Evolutionary conservation across 148 eudicot species (phyloP).

Genomic region (Chenopodium album): DNA sequence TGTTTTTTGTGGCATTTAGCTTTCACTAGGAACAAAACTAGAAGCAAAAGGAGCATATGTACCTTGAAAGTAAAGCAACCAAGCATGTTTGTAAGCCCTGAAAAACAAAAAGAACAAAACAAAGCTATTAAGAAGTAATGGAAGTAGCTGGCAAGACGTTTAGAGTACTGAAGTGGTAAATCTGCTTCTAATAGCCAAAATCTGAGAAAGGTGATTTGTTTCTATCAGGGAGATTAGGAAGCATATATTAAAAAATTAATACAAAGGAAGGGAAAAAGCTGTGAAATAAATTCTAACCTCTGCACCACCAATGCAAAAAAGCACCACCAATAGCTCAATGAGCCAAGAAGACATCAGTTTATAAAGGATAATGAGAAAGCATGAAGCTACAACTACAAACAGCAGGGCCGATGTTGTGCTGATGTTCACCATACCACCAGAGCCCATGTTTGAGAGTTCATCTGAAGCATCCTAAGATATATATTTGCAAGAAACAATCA

Average conservation of each 20-base stretch:
- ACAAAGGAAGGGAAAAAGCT: not conserved
- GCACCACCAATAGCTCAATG: constrained; percentile 68
- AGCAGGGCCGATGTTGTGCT: constrained; percentile 62
- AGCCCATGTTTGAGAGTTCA: constrained; percentile 41
- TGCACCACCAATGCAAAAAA: constrained; percentile 85
- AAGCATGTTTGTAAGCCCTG: constrained; percentile 82
- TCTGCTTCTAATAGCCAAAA: not conserved
- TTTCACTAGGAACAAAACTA: not conserved
- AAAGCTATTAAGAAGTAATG: constrained; percentile 2
- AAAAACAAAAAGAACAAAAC: constrained; percentile 14
- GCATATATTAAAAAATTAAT: not conserved
- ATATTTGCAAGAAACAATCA: constrained; percentile 13
- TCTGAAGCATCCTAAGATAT: constrained; percentile 58
- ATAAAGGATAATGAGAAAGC: constrained; percentile 69
- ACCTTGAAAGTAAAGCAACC: constrained; percentile 75
- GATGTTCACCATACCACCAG: constrained; percentile 57
- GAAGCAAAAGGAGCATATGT: constrained; percentile 10
- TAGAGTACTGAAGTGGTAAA: not conserved
- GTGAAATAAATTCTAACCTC: constrained; percentile 49
- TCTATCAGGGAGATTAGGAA: not conserved
- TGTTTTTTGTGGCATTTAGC: not conserved
- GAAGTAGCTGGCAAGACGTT: not conserved
- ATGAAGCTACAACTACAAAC: constrained; percentile 73
- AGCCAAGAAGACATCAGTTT: constrained; percentile 77
- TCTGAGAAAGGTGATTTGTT: not conserved